Evolutionary conservation across 2,329 filamentous ascomycete species (phyloP).

Genomic region (Fusarium sp.): DNA sequence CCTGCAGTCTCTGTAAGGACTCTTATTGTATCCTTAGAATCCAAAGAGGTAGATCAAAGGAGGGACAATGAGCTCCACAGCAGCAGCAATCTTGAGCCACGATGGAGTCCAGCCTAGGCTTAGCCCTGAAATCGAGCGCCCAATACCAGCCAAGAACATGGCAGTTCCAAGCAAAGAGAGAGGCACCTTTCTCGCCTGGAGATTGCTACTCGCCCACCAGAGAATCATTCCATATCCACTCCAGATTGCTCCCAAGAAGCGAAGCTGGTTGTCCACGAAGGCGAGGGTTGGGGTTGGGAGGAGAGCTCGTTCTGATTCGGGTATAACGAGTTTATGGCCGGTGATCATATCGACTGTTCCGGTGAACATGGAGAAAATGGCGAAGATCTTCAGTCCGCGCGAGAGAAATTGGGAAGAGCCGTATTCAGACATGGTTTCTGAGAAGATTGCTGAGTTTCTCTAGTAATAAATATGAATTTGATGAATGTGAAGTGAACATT

Average conservation of each 20-base stretch:
- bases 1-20: too few species aligned
- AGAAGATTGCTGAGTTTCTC: rapidly evolving
- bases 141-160: background rate
- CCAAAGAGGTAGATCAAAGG: conserved; percentile 1
- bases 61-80: background rate
- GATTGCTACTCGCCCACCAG: background rate
- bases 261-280: conserved; percentile 1
- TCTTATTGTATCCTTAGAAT: background rate
- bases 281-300: background rate
- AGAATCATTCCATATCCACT: background rate
- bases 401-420: background rate
- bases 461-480: background rate
- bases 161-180: background rate
- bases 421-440: background rate
- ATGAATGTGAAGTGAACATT: rapidly evolving
- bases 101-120: background rate
- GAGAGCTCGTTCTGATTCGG: background rate
- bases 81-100: conserved; percentile 1
- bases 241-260: conserved; percentile 3
- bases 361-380: background rate
- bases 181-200: background rate
- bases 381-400: background rate
- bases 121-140: background rate
- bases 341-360: background rate
- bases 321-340: background rate